Evolutionary conservation across 2,329 filamentous ascomycete species (phyloP).

Genomic region (Lizonia empirigonia): DNA sequence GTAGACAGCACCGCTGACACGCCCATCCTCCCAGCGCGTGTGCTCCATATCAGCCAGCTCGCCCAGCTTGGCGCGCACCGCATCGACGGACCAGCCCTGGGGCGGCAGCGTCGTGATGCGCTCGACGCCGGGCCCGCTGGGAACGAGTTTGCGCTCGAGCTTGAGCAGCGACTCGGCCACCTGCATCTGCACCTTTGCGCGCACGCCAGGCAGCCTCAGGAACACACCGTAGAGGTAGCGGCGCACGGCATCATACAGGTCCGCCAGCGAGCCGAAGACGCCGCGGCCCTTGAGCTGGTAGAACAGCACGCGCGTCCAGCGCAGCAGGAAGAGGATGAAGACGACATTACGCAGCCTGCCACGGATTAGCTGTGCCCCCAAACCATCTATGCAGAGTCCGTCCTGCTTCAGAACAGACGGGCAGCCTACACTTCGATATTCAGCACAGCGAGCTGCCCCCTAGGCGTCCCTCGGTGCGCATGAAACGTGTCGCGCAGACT

Average conservation of each 20-base stretch:
- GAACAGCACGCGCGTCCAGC: conserved; percentile 78
- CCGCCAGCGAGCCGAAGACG: conserved; percentile 75
- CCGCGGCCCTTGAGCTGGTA: conserved; percentile 90
- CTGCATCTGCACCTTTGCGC: conserved; percentile 82
- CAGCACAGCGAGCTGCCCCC: conserved; percentile 61
- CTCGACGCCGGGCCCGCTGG: conserved; percentile 70
- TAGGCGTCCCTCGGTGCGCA: conserved; percentile 63
- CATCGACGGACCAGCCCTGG: conserved; percentile 80
- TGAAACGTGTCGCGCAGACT: conserved; percentile 71
- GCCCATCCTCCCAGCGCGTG: conserved; percentile 94
- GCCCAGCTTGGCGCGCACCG: conserved; percentile 78
- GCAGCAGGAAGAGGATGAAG: conserved; percentile 85
- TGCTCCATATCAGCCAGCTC: conserved; percentile 85
- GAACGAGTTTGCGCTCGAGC: conserved; percentile 82
- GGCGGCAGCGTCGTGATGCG: conserved; percentile 79
- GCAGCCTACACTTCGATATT: conserved; percentile 76
- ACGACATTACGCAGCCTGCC: conserved; percentile 80
- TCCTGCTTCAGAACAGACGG: no score
- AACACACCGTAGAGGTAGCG: conserved; percentile 83
- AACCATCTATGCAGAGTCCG: no score
- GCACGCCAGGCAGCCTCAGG: conserved; percentile 83
- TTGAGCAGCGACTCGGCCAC: conserved; percentile 80
- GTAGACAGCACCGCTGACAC: conserved; percentile 93
- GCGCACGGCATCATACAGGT: conserved; percentile 74
- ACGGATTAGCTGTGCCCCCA: neutral